Base-by-base conservation (phyloP, 345 rosid species). In the Tarenaya hassleriana region DNA sequence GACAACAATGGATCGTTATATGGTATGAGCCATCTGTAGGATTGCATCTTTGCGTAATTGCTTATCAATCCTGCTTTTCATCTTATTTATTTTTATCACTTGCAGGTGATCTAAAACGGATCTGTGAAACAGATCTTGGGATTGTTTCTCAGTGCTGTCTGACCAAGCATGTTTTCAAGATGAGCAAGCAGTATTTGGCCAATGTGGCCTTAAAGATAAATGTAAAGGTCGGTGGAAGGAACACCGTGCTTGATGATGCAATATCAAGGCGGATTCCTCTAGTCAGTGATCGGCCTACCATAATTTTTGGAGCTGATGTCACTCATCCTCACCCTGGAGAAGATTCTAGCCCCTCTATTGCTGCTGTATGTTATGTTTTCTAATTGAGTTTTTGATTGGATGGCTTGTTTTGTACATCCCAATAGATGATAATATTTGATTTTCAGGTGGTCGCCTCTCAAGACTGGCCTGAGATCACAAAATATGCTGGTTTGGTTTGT, bases 281-380 rank as follows among this genome's bases (percentile, higher is more conserved):
- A n/a, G 99, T 94, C 51, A 88, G 95, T 37, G 99, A 94, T 39
- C 67, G 85, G 0, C 99, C 97, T 1, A 94, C 99, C 13, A 86
- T 94, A 20, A 94, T 94, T 49, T 94, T 94, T 75, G 99, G 99
- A 19, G 99, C 99, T 47, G 99, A 94, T 73, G 99, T 94, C n/a
- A 94, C 99, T 15, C 99, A 94, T 68, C 99, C 99, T 42, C 97
- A 94, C 57, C 97, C 97, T 15, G 99, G 99, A 37, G 99, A 94
- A 58, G 99, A 94, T 62, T 83, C 99, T 8, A 88, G 96, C 71
- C 99, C 99, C n/a, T 94, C 99, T 2, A 94, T 94, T 50, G 99
- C 97, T 21, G 99, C 99, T 45, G 99, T 94, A 29, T 41, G 49
- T 18, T 18, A 44, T 37, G 12, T 17, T 33, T 64, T 41, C 16